phyloP scores from a whole-genome alignment of 345 rosid species.

The Diplotaxis tenuifolia region DNA sequence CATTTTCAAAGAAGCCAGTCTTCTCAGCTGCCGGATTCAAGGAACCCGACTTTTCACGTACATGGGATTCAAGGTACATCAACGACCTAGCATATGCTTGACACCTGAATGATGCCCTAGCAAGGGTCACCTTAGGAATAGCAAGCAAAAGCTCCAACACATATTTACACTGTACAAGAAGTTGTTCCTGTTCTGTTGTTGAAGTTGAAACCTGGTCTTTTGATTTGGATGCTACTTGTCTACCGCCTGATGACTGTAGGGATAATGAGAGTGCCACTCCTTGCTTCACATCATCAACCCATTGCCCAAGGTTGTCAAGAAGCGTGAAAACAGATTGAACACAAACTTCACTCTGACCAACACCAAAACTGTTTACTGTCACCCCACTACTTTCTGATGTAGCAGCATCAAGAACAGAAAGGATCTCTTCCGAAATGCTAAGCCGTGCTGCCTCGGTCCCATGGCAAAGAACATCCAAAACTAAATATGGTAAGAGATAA shows the following conservation, averaged over 20 bases:
- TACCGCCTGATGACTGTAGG: slow-evolving; percentile 51
- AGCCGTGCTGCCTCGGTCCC: slow-evolving; percentile 79
- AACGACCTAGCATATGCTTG: slow-evolving; percentile 94
- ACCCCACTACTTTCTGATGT: slow-evolving; percentile 69
- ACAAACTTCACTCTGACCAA: slow-evolving; percentile 90
- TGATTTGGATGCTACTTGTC: slow-evolving; percentile 58
- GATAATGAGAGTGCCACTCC: slow-evolving; percentile 79
- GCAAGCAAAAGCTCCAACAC: slow-evolving; percentile 81
- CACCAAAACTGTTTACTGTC: slow-evolving; percentile 48
- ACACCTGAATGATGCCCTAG: slow-evolving; percentile 87
- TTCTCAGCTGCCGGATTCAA: slow-evolving; percentile 92
- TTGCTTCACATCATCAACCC: slow-evolving; percentile 91
- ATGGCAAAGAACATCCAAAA: slow-evolving; percentile 81
- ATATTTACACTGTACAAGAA: slow-evolving; percentile 75
- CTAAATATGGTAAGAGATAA: slow-evolving; percentile 89
- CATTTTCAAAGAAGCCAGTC: slow-evolving; percentile 81
- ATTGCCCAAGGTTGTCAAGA: slow-evolving; percentile 97
- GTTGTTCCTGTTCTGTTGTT: slow-evolving; percentile 64
- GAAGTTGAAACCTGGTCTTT: slow-evolving; percentile 53
- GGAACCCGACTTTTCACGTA: slow-evolving; percentile 79
- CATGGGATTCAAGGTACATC: slow-evolving; percentile 96
- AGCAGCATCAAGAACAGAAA: slow-evolving; percentile 87
- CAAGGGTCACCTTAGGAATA: slow-evolving; percentile 84
- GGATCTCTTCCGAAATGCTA: slow-evolving; percentile 82
- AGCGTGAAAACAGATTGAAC: slow-evolving; percentile 93